Evolutionary conservation across 225 moss, liverwort and hornwort genomes (phyloP).

Genomic region (Takakia lepidozioides): DNA sequence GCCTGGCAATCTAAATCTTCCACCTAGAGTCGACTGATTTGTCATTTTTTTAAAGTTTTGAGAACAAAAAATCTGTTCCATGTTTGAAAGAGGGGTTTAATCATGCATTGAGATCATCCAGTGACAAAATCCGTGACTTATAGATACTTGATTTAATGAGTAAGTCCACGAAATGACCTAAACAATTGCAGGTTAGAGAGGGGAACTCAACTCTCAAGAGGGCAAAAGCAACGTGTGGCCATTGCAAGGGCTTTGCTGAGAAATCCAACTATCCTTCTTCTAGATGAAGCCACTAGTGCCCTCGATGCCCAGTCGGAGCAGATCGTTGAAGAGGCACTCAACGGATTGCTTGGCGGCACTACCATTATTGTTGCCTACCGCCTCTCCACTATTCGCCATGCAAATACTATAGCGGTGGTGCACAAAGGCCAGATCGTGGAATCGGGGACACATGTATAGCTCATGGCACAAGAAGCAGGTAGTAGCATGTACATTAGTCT

Average conservation of each 20-base stretch:
- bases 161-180: too few relatives aligned
- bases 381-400: constrained; percentile 4
- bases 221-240: constrained; percentile 8
- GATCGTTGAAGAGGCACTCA: constrained; percentile 5
- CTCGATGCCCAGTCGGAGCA: constrained; percentile 8
- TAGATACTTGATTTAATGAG: too few relatives aligned
- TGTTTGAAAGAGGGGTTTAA: too few relatives aligned
- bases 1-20: too few relatives aligned
- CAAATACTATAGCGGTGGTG: constrained; percentile 3
- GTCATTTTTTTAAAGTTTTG: too few relatives aligned
- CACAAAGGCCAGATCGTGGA: background rate
- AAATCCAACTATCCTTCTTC: constrained; percentile 3
- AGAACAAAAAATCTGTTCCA: too few relatives aligned
- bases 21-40: too few relatives aligned
- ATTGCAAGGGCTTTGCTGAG: constrained; percentile 13
- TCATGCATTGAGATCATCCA: too few relatives aligned
- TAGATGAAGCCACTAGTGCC: constrained; percentile 16
- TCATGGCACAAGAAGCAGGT: background rate
- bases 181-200: too few relatives aligned
- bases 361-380: constrained; percentile 7
- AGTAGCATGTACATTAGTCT: too few relatives aligned
- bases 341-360: constrained; percentile 1
- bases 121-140: too few relatives aligned
- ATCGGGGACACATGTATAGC: background rate
- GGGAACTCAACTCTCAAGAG: constrained; percentile 7